Conservation (phyloP, 2,329 filamentous ascomycete species). For the Xylaria sp. region DNA sequence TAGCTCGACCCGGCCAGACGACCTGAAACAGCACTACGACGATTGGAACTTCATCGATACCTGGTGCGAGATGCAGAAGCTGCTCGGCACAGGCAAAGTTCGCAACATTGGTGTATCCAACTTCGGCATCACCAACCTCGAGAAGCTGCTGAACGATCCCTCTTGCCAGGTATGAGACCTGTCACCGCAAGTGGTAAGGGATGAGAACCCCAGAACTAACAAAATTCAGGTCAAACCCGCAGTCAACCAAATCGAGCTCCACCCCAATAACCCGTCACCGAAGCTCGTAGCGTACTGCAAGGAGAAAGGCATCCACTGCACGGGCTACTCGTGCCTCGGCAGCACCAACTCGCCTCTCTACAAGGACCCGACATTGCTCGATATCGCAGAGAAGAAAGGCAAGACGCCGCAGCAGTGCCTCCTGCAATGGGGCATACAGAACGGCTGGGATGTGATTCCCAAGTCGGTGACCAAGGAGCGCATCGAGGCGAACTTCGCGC, state of each 20-base stretch:
- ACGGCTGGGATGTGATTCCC: slow-evolving; percentile 85
- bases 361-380: slow-evolving; percentile 71
- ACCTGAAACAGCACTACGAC: slow-evolving; percentile 73
- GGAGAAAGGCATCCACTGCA: slow-evolving; percentile 78
- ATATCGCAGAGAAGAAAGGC: slow-evolving; percentile 72
- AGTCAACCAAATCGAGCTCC: slow-evolving; percentile 85
- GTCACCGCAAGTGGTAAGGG: neutral
- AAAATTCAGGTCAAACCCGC: slow-evolving; percentile 65
- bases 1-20: slow-evolving; percentile 68
- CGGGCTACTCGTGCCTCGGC: slow-evolving; percentile 79
- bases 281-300: slow-evolving; percentile 80
- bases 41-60: slow-evolving; percentile 89
- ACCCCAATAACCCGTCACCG: slow-evolving; percentile 83
- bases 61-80: slow-evolving; percentile 77
- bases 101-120: slow-evolving; percentile 88
- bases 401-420: slow-evolving; percentile 80
- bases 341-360: slow-evolving; percentile 76
- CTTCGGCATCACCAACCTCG: slow-evolving; percentile 83
- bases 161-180: slow-evolving; percentile 65
- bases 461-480: slow-evolving; percentile 81
- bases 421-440: slow-evolving; percentile 82
- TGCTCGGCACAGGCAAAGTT: slow-evolving; percentile 75
- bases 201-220: neutral
- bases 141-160: slow-evolving; percentile 77
- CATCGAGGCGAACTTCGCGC: slow-evolving; percentile 79